Base-by-base conservation (phyloP, 192 early-diverging fungal genomes). In the Coemansia sp. region DNA sequence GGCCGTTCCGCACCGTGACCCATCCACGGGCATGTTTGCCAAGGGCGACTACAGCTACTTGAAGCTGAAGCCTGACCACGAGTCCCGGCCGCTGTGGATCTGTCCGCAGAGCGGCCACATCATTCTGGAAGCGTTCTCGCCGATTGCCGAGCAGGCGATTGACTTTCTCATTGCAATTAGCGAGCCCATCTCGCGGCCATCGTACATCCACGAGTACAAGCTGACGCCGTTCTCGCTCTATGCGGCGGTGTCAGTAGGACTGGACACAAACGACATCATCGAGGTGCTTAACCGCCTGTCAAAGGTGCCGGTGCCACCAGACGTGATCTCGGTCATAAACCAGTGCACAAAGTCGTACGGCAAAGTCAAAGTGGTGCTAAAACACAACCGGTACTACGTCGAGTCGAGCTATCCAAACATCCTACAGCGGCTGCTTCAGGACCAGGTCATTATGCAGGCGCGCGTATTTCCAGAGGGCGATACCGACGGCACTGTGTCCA, bases 181-280 rank as follows among this genome's bases (percentile, higher is more conserved):
- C 44, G 97, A 99, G 62, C 97, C 97, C 39, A 82, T 98, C 4
- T 90, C 87, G 60, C 81, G 90, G 63, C 86, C 81, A 11, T 67
- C 73, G 35, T 51, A 64, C 44, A 59, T 59, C 30, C 75, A 70
- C 54, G 97, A 99, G 73, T 99, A 98, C 78, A 85, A 88, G 60
- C 66, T 99, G 36, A 97, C 97, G 1, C 83, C 91, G 17, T 96
- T 94, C 59, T 94, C 91, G 21, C 81, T 99, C 4, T 94, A 98
- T 62, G 97, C 97, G 12, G 95, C 93, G n/a, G 94, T 99, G 5
- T 94, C 93, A 27, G 93, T 98, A 1, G 97, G 97, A 1, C 79
- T 99, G 34, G 84, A 91, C 39, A 90, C 90, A 7, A 89, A 87
- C 40, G 85, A 86, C 59, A 99, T 99, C 42, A 90, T 99, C 34